Evolutionary conservation across 23 red algal genomes (phyloP), one percentile per base, ranked within the genome.

Genomic region (Agarophyton chilense): DNA sequence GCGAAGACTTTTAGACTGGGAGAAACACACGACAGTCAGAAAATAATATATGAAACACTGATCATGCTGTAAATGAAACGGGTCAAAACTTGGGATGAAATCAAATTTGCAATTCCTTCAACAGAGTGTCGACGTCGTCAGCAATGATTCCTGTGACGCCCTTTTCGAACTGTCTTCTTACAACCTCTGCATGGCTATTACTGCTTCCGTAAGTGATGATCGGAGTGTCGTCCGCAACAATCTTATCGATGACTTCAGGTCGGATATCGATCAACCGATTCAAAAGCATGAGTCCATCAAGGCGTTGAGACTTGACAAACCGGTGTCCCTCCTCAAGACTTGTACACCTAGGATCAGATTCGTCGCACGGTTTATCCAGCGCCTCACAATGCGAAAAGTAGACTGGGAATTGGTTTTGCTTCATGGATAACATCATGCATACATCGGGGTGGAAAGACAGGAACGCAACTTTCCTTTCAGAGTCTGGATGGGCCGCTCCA

Each of bases 91-190:
- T 2, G 31, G 31, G 31, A 8, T 0, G 29, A 17, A 33, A 31
- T 72, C 57, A 95, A 64, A 13, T 29, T 47, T 25, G 10, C 68
- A 74, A 24, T 18, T 87, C 47, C 77, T 77, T 73, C 10, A 79
- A 65, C 6, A 98, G 65, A n/a, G 43, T 52, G 42, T 84, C 76
- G 6, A 98, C 89, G 32, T 95, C 91, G 62, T 98, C 96, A 6
- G 96, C 92, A 65, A 98, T 98, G 10, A 98, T 43, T 8, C 92
- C 96, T 67, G 91, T 91, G 58, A 98, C 89, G 17, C 91, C 90
- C 70, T 55, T 78, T 38, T 21, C 18, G 24, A 98, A 79, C 77
- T 95, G 92, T 11, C 75, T 40, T 35, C 24, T 42, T 39, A 92
- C 96, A 22, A 86, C 47, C 17, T 77, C 55, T 3, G 82, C 10